Percentiles rank a stretch among this genome's conserved stretches.
Evolutionary conservation across 2,329 filamentous ascomycete genomes (phyloP).

Genomic region (Colletotrichum filicis): DNA sequence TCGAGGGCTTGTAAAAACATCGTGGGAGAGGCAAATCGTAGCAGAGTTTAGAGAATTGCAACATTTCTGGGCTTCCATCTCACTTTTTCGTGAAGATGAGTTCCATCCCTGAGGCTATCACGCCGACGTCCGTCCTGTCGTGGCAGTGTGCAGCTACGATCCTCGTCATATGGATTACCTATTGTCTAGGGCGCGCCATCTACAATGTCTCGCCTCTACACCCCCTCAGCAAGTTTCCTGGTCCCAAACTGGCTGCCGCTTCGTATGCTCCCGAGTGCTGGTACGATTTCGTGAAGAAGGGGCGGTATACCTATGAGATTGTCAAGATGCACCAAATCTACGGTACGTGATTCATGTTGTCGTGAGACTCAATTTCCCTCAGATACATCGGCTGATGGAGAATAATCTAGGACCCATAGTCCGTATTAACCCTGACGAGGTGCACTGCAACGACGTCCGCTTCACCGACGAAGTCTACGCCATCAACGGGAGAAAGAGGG

Average conservation of each 20-base stretch:
- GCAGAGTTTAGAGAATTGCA: too few relatives aligned
- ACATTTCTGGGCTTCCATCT: not conserved
- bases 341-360: constrained; percentile 32
- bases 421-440: constrained; percentile 50
- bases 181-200: not conserved
- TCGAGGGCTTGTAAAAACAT: too few relatives aligned
- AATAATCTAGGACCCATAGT: constrained; percentile 47
- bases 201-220: constrained; percentile 48
- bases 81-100: not conserved
- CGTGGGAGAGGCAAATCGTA: too few relatives aligned
- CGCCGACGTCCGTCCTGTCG: not conserved
- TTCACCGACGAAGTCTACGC: constrained; percentile 51
- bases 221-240: constrained; percentile 37
- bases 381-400: not conserved
- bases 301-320: constrained; percentile 36
- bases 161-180: not conserved
- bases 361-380: too few relatives aligned
- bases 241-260: constrained; percentile 37
- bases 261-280: constrained; percentile 37
- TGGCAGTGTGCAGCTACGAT: not conserved
- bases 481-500: constrained; percentile 23
- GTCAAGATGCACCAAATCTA: constrained; percentile 42
- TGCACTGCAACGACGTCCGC: constrained; percentile 48
- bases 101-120: not conserved
- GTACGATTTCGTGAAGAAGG: constrained; percentile 36